Conservation (phyloP, 345 rosid genomes). For the Mercurialis annua region DNA sequence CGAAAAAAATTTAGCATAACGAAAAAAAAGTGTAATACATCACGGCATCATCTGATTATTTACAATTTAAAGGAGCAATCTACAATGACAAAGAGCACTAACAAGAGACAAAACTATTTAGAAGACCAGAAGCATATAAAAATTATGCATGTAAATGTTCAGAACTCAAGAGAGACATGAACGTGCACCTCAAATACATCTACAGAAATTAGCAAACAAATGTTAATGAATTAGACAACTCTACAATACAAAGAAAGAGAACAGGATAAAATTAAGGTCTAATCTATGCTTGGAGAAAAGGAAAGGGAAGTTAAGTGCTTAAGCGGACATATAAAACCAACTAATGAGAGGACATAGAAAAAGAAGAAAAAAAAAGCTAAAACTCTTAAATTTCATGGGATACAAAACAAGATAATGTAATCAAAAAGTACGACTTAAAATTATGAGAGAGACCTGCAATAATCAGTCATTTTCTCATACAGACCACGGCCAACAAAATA, state of each 20-base stretch:
- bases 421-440: background rate
- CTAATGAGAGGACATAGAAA: background rate
- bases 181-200: background rate
- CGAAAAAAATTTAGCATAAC: background rate
- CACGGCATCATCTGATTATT: background rate
- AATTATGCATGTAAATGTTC: background rate
- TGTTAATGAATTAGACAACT: background rate
- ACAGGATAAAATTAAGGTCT: background rate
- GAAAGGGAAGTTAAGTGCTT: background rate
- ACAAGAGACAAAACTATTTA: background rate
- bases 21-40: background rate
- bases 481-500: slow-evolving; percentile 98
- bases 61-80: background rate
- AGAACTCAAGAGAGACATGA: background rate
- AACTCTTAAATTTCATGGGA: background rate
- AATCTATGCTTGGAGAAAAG: background rate
- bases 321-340: too few species aligned
- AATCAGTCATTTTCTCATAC: slow-evolving; percentile 75
- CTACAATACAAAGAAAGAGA: background rate
- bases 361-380: background rate
- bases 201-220: background rate
- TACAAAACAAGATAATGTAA: background rate
- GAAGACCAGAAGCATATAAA: background rate
- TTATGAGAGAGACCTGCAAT: slow-evolving; percentile 63
- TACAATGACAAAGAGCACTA: background rate